A percentile compares a stretch with the other conserved stretches of the same genome.
These are phyloP conservation scores for rapeseed (Brassica napus) DNA, from an alignment of 345 rosid species.

Conservation along the genomic window DNA sequence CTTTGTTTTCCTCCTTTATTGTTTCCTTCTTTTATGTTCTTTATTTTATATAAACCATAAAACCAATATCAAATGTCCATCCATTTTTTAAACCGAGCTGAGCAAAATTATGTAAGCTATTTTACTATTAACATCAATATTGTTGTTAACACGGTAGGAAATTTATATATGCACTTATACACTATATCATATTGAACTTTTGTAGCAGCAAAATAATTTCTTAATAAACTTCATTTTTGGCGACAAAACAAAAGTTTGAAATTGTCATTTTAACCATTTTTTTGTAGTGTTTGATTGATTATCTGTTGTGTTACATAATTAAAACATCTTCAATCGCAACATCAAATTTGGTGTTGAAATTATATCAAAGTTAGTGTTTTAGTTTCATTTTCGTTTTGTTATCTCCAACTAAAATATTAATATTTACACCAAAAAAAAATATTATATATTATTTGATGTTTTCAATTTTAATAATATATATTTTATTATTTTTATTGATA, in stretches of 20 bases:
- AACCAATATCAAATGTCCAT: not conserved
- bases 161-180: too few relatives aligned
- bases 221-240: not conserved
- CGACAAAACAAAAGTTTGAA: not conserved
- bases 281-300: not conserved
- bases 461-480: too few relatives aligned
- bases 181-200: not conserved
- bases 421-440: too few relatives aligned
- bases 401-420: too few relatives aligned
- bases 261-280: not conserved
- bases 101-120: not conserved
- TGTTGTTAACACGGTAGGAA: not conserved
- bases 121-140: not conserved
- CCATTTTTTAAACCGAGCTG: not conserved
- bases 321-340: too few relatives aligned
- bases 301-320: not conserved
- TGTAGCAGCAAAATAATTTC: not conserved
- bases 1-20: conserved; percentile 6
- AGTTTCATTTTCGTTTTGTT: too few relatives aligned
- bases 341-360: too few relatives aligned
- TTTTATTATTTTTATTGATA: too few relatives aligned
- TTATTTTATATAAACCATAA: not conserved
- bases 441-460: too few relatives aligned
- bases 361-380: too few relatives aligned
- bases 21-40: not conserved